Base-by-base conservation (phyloP, 202 grass and related monocot species). In the Zoysia matrella region DNA sequence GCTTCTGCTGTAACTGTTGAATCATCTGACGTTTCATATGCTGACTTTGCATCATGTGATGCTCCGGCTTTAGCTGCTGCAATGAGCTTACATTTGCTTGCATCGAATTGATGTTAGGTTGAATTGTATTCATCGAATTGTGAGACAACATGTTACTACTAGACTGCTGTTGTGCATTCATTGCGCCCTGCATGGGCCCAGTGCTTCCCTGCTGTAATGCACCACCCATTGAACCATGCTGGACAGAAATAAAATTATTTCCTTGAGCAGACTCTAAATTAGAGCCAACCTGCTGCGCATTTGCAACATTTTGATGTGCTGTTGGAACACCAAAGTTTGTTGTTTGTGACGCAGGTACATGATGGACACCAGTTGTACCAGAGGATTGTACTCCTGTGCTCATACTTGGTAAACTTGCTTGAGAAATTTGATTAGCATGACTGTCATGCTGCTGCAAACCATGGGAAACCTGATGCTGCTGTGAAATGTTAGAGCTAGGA, bases 1-100 rank as follows among this genome's bases (percentile, higher is more conserved):
- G 92, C 57, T 91, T 91, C 47, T 89, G 88, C 15, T 93, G 94
- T 41, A 83, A 79, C 40, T 92, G 91, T 12, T 87, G 88, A 41
- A 74, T 1, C 4, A 88, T 81, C 30, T 88, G 88, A 52, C 77
- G 85, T 71, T 93, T 90, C 46, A 91, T 85, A 60, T 91, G 86
- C 62, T 85, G 85, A 52, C n/a, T 86, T 78, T 90, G 95, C 52
- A 90, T 91, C 16, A 91, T 75, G 12, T 91, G 90, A 71, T 94
- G 90, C 52, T 98, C 88, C 66, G 95, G 92, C 72, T 93, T 90
- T 46, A 86, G 56, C 60, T 89, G 89, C 54, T 90, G 94, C 46
- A 88, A 64, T 78, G 93, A 83, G 84, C 50, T 76, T 45, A 83
- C n/a, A 52, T 91, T 94, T 79, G 69, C 51, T 91, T 94, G 91